Evolutionary conservation across 2,329 filamentous ascomycete species (phyloP).

Genomic region (Pseudogymnoascus sp.): DNA sequence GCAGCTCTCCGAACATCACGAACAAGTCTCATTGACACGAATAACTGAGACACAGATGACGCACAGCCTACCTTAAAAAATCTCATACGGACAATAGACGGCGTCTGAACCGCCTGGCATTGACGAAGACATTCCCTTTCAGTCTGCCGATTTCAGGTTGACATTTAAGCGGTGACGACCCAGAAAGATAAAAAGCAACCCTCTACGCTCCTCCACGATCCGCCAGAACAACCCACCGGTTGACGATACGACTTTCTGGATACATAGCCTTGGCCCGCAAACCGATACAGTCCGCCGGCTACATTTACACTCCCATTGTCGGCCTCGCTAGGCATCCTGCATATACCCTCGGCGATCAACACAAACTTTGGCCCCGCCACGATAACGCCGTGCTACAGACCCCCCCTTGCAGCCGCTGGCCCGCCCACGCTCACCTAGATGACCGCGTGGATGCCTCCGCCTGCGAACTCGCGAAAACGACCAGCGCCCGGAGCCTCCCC

Average conservation of each 20-base stretch:
- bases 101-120: conserved; percentile 13
- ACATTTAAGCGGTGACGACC: conserved; percentile 5
- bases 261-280: conserved; percentile 12
- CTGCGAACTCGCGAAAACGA: conserved; percentile 57
- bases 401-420: conserved; percentile 15
- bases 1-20: conserved; percentile 26
- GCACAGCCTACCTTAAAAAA: background rate
- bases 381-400: conserved; percentile 2
- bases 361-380: conserved; percentile 6
- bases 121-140: conserved; percentile 20
- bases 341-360: conserved; percentile 23
- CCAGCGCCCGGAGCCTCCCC: conserved; percentile 65
- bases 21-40: conserved; percentile 17
- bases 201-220: conserved; percentile 11
- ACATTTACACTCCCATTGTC: conserved; percentile 13
- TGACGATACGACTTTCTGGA: conserved; percentile 11
- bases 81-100: conserved; percentile 5
- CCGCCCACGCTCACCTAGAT: conserved; percentile 17
- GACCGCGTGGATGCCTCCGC: conserved; percentile 26
- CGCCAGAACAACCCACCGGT: conserved; percentile 14
- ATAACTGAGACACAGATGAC: conserved; percentile 10
- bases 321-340: conserved; percentile 24
- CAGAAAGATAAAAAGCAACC: background rate
- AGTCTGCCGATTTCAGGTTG: conserved; percentile 18
- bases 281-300: conserved; percentile 10